Percentiles rank a stretch among this genome's conserved stretches.
Conservation (phyloP, 2,329 filamentous ascomycete genomes). For the Apiospora kogelbergensis region DNA sequence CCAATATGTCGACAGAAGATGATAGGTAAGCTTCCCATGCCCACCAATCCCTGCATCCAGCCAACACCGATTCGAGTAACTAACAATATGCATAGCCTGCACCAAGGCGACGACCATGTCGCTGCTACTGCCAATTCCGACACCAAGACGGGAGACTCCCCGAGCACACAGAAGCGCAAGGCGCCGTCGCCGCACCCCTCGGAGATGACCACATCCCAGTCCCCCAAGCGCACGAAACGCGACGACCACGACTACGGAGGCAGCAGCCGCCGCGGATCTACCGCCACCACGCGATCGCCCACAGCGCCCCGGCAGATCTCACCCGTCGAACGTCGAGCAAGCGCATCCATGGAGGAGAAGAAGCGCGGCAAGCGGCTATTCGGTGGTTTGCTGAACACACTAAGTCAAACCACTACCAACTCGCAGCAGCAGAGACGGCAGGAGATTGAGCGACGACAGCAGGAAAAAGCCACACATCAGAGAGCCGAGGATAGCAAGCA, state of each 20-base stretch:
- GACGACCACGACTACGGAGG: slow-evolving; percentile 19
- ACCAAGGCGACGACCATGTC: slow-evolving; percentile 16
- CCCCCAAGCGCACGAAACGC: slow-evolving; percentile 26
- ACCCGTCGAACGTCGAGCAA: slow-evolving; percentile 37
- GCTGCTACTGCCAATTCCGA: slow-evolving; percentile 12
- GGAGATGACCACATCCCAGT: slow-evolving; percentile 21
- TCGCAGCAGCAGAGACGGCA: slow-evolving; percentile 67
- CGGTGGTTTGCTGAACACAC: slow-evolving; percentile 74
- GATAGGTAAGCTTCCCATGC: not conserved
- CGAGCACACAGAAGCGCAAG: slow-evolving; percentile 31
- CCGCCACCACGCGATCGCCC: not conserved
- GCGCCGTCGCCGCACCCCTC: slow-evolving; percentile 23
- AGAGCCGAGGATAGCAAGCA: slow-evolving; percentile 69
- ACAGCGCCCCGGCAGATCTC: slow-evolving; percentile 5
- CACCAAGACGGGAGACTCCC: slow-evolving; percentile 17
- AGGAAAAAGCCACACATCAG: slow-evolving; percentile 73
- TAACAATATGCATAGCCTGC: slow-evolving; percentile 14
- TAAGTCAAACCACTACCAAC: slow-evolving; percentile 69
- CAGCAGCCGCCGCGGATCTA: slow-evolving; percentile 13
- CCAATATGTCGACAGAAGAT: not conserved
- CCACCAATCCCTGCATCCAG: not conserved
- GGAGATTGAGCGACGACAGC: slow-evolving; percentile 81
- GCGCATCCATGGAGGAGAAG: slow-evolving; percentile 66
- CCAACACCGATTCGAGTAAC: not conserved
- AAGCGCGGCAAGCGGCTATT: slow-evolving; percentile 85